Evolutionary conservation across 2,329 filamentous ascomycete species (phyloP).

Genomic region (Pestalotiopsis sp.): DNA sequence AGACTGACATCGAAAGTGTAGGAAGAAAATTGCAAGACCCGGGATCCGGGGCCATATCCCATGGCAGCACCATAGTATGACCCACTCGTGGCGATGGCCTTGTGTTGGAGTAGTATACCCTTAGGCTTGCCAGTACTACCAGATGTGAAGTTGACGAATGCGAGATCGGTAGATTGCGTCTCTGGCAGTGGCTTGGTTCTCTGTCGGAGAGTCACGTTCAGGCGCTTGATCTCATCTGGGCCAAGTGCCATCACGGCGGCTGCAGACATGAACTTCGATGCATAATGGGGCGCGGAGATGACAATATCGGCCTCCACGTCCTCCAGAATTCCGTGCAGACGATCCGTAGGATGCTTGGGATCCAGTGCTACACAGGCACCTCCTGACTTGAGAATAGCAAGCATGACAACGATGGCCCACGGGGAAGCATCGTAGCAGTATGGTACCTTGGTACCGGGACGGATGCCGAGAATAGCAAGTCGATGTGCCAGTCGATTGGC

Average conservation of each 20-base stretch:
- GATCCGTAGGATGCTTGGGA: constrained; percentile 8
- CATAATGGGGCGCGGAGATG: constrained; percentile 2
- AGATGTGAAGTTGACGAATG: constrained; percentile 13
- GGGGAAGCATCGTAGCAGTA: constrained; percentile 7
- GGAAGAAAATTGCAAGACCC: constrained; percentile 9
- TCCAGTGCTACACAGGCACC: constrained; percentile 6
- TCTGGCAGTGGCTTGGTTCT: constrained; percentile 3
- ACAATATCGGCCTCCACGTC: constrained; percentile 5
- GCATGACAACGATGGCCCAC: constrained; percentile 10
- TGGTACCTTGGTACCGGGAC: constrained; percentile 3
- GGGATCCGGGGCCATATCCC: constrained; percentile 49
- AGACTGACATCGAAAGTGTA: constrained; percentile 5
- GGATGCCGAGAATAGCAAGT: not conserved
- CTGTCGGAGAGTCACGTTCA: not conserved
- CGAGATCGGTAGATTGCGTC: not conserved
- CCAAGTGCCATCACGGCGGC: constrained; percentile 9
- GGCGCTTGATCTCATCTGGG: constrained; percentile 9
- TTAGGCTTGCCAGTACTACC: constrained; percentile 15
- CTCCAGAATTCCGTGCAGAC: constrained; percentile 2
- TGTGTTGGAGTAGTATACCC: constrained; percentile 11
- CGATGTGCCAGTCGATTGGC: not conserved
- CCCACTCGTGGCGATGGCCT: constrained; percentile 1
- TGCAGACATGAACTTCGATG: constrained; percentile 9
- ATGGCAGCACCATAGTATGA: not conserved
- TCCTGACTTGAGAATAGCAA: constrained; percentile 7